These are phyloP conservation scores for Knufia petricola DNA, from an alignment of 2,329 filamentous ascomycete species.

Conservation along the genomic window DNA sequence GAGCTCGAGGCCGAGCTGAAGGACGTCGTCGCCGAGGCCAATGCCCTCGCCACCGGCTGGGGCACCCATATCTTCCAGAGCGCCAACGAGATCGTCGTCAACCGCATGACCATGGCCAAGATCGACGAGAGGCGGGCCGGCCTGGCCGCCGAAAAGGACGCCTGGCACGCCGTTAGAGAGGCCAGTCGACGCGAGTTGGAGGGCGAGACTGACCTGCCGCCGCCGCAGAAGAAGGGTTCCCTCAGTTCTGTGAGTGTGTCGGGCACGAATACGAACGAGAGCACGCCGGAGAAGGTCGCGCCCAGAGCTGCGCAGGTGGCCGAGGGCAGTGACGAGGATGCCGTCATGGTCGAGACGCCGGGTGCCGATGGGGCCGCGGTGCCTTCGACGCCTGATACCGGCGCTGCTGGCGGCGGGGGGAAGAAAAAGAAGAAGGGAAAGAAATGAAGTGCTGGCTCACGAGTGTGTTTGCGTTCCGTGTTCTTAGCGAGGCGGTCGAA, in stretches of 20 bases:
- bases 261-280: conserved; percentile 1
- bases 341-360: conserved; percentile 64
- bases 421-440: conserved; percentile 40
- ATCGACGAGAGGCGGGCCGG: conserved; percentile 67
- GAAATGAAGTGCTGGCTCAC: conserved; percentile 27
- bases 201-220: conserved; percentile 17
- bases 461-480: neutral
- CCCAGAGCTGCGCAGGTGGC: conserved; percentile 1
- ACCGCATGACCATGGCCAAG: conserved; percentile 63
- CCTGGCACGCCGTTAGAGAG: conserved; percentile 77
- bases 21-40: conserved; percentile 83
- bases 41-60: conserved; percentile 80
- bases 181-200: conserved; percentile 82
- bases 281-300: neutral
- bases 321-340: conserved; percentile 57
- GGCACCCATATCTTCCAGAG: conserved; percentile 94
- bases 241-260: too few relatives aligned
- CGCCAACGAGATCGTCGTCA: conserved; percentile 89
- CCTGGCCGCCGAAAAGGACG: conserved; percentile 65
- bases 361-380: conserved; percentile 25
- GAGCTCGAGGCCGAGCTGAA: conserved; percentile 94
- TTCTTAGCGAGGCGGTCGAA: neutral
- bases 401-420: conserved; percentile 23
- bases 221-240: too few relatives aligned
- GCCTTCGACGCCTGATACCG: neutral